A percentile compares a stretch with the other conserved stretches of the same genome.
These are phyloP conservation scores for Neolentinus lepideus DNA, from an alignment of 1,284 basidiomycete genomes.

Conservation along the genomic window DNA sequence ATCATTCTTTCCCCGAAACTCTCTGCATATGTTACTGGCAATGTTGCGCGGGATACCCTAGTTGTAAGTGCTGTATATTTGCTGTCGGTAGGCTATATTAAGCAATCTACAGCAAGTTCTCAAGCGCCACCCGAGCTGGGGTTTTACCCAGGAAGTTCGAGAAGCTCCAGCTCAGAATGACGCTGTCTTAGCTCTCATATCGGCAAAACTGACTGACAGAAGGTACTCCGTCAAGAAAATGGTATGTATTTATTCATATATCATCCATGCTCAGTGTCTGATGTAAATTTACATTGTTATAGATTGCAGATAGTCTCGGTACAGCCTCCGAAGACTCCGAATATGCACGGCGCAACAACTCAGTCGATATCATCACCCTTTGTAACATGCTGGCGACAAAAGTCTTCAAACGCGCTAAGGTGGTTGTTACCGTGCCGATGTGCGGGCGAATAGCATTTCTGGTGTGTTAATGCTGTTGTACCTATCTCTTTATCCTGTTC, in stretches of 20 bases:
- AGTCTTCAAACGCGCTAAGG: not conserved
- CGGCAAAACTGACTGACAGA: not conserved
- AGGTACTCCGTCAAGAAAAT: not conserved
- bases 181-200: not conserved
- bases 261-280: not conserved
- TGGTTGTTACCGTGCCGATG: not conserved
- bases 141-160: not conserved
- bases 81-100: not conserved
- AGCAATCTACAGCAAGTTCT: not conserved
- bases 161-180: not conserved
- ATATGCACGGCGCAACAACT: not conserved
- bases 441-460: not conserved
- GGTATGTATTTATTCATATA: not conserved
- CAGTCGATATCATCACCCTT: not conserved
- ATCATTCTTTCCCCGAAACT: not conserved
- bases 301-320: not conserved
- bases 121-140: not conserved
- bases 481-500: not conserved
- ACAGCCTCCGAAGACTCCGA: not conserved
- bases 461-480: not conserved
- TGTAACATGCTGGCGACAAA: not conserved
- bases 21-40: not conserved
- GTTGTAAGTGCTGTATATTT: not conserved
- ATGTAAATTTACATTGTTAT: not conserved
- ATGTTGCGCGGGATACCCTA: not conserved